Evolutionary conservation across 306 rosid species (phyloP).

Genomic region (Vigna nakashimae): DNA sequence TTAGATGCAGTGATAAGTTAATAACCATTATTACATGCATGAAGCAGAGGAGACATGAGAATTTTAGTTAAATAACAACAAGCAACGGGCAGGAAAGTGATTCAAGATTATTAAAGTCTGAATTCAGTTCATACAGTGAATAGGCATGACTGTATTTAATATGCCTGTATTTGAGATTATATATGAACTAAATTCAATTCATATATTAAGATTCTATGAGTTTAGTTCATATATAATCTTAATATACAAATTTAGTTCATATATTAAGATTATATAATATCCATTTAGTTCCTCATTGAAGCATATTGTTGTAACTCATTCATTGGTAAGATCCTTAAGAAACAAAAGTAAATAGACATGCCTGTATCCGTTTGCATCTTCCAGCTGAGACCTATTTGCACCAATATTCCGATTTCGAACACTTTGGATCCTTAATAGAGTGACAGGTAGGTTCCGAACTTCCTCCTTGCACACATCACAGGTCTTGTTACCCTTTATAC

Average conservation of each 20-base stretch:
- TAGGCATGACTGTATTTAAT: too few species aligned
- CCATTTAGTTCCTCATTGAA: constrained; percentile 13
- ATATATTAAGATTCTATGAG: too few species aligned
- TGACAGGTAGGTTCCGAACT: constrained; percentile 86
- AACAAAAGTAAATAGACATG: constrained; percentile 43
- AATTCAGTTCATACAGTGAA: not conserved
- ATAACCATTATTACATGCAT: not conserved
- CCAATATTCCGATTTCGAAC: constrained; percentile 61
- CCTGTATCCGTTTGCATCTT: constrained; percentile 72
- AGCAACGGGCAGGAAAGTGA: constrained; percentile 7
- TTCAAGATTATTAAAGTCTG: constrained; percentile 25
- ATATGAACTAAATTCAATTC: too few species aligned
- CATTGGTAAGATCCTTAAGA: constrained; percentile 16
- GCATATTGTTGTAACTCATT: constrained; percentile 3
- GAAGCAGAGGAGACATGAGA: not conserved
- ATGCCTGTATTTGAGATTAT: too few species aligned
- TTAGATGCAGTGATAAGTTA: not conserved
- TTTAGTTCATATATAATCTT: too few species aligned
- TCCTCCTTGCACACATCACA: constrained; percentile 95
- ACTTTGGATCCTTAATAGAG: constrained; percentile 87
- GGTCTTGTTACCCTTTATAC: constrained; percentile 92
- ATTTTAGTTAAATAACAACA: not conserved
- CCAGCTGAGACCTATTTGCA: constrained; percentile 60
- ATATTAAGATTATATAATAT: constrained; percentile 29
- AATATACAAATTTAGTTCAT: too few species aligned